Evolutionary conservation across 2,329 filamentous ascomycete species (phyloP).

Genomic region (Chaetomiaceae sp.): DNA sequence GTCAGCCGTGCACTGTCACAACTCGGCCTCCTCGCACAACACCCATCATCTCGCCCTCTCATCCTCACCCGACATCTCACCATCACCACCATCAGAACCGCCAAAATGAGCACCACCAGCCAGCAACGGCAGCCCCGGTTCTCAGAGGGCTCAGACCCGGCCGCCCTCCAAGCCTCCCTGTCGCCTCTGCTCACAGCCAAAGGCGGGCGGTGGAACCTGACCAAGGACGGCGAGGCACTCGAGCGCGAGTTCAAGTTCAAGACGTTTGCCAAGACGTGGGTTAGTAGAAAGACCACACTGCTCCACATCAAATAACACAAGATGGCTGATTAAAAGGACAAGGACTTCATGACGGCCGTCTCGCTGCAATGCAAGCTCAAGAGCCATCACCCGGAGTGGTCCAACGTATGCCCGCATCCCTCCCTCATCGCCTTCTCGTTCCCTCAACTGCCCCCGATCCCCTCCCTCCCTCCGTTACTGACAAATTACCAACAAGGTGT

Average conservation of each 20-base stretch:
- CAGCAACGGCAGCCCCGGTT: conserved; percentile 32
- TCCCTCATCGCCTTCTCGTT: neutral
- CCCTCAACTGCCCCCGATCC: neutral
- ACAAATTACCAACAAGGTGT: conserved; percentile 55
- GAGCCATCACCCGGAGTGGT: conserved; percentile 74
- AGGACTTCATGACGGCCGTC: conserved; percentile 73
- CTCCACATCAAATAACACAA: no score
- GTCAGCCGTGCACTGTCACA: neutral
- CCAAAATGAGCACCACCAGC: neutral
- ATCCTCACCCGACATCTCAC: neutral
- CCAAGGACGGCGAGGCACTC: conserved; percentile 48
- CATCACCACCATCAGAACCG: neutral
- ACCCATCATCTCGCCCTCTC: neutral
- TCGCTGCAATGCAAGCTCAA: conserved; percentile 62
- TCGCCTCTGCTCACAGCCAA: conserved; percentile 33
- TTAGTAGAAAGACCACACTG: neutral
- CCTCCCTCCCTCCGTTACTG: conserved; percentile 23
- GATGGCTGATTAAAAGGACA: conserved; percentile 1
- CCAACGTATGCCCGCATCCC: conserved; percentile 52
- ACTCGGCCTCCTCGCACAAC: neutral
- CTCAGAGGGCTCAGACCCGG: conserved; percentile 43
- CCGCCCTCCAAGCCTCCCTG: conserved; percentile 34
- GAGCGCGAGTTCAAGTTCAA: conserved; percentile 61
- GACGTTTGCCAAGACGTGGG: conserved; percentile 61
- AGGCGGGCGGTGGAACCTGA: conserved; percentile 47